These are phyloP conservation scores for Aurifilum marmelostoma DNA, from an alignment of 2,329 filamentous ascomycete genomes.

Conservation along the genomic window DNA sequence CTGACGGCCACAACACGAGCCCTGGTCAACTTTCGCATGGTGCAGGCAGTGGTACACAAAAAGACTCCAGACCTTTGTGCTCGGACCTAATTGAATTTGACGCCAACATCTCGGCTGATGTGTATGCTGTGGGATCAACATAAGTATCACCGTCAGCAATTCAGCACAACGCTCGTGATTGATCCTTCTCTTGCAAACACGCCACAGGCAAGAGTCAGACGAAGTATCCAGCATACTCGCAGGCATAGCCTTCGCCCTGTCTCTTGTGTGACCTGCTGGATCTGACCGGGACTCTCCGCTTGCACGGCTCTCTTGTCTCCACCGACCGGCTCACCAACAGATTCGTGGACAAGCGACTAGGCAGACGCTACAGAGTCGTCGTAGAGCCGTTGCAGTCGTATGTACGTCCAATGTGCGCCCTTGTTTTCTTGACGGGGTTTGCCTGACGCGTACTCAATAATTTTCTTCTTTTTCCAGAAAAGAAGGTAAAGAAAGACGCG, in stretches of 20 bases:
- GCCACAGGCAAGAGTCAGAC: not conserved
- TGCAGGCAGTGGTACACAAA: constrained; percentile 17
- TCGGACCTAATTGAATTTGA: not conserved
- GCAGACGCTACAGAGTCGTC: not conserved
- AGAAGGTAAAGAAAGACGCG: too few relatives aligned
- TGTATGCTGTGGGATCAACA: not conserved
- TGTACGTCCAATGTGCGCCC: not conserved
- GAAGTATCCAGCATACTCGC: not conserved
- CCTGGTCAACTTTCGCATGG: constrained; percentile 11
- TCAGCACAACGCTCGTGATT: not conserved
- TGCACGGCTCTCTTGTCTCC: not conserved
- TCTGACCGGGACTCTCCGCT: not conserved
- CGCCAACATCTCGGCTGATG: not conserved
- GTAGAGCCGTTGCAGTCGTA: not conserved
- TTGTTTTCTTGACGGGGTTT: not conserved
- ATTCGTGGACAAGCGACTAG: not conserved
- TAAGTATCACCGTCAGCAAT: constrained; percentile 5
- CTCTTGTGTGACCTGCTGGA: not conserved
- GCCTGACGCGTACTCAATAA: not conserved
- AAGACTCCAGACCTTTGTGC: constrained; percentile 2
- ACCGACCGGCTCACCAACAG: not conserved
- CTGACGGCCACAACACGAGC: constrained; percentile 15
- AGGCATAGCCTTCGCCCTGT: constrained; percentile 10
- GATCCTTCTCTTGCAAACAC: not conserved
- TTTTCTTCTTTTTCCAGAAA: not conserved